Base-by-base conservation (phyloP, 208 protist species). In the Acanthamoeba healyi region DNA sequence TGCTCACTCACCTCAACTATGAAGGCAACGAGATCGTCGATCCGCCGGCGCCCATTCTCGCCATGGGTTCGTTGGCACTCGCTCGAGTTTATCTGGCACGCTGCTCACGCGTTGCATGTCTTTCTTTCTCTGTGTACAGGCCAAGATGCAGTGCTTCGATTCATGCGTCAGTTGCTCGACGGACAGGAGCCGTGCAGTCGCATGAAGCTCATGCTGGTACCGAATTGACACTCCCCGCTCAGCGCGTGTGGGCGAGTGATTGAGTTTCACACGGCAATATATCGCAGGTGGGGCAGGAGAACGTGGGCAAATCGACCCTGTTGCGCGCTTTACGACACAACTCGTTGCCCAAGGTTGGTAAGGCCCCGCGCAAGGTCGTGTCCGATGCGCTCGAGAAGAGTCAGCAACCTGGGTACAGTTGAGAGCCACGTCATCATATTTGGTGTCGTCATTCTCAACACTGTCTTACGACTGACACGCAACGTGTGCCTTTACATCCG, bases 121-220 rank as follows among this genome's bases (percentile, higher is more conserved):
- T 29, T 86, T 26, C 14, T 49, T 4, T 49, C 7, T 6, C 19
- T 22, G 9, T 26, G 22, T 61, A n/a, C 77, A 46, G 77, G 42
- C 12, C 40, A 88, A 22, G 46, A 65, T 10, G 44, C n/a, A 6
- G 42, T 88, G 10, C 79, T 88, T 17, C 46, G 32, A 5, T 65
- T 46, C 46, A 54, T 88, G 79, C 46, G 51, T 5, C n/a, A 88
- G 49, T 34, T 88, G 79, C 79, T 88, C 36, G 79, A 63, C n/a
- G 87, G 87, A 7, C 87, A 74, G 29, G 58, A 92, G 24, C 26
- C 4, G 42, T 67, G 51, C 46, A 56, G 46, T 40, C 87, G 81
- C 9, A 89, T 89, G 81, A 89, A 89, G 49, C 49, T 89, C 29
- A 89, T 89, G 81, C 29, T 89, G 70, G 70, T 74, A 22, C 36